Evolutionary conservation across 140 eudicot species (phyloP), one percentile per base, ranked within the genome.

Genomic region (Cichorium intybus): DNA sequence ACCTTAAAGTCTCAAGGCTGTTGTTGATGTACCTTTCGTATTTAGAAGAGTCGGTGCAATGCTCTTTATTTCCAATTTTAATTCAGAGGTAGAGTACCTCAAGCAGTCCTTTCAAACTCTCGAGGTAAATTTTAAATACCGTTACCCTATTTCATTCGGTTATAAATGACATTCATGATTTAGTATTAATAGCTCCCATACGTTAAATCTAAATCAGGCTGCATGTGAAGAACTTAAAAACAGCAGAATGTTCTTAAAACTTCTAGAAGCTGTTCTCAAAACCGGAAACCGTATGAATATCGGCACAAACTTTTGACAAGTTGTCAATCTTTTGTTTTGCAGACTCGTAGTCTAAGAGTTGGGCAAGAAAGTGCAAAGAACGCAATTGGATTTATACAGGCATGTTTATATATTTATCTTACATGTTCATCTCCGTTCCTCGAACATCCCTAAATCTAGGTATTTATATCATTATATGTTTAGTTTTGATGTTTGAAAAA

Each of bases 251-350:
- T 93, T 93, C 76, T 66, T 93, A 37, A 93, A 93, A 62, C 94
- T 93, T 31, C 77, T 93, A 52, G 99, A 93, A 86, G 99, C 99
- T 10, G 97, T 93, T 14, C 84, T 93, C 54, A 93, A 93, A 70
- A 93, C 99, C 1, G 99, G 99, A 47, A 93, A 93, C 83, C 97
- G 97, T 34, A 93, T 93, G 99, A 93, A 93, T 46, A 78, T 88
- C 4, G 99, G 97, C 37, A 93, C 97, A 48, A 88, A 93, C 51
- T n/a, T n/a, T n/a, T n/a, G n/a, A n/a, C n/a, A n/a, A n/a, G n/a
- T n/a, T n/a, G n/a, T n/a, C n/a, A n/a, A n/a, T n/a, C n/a, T n/a
- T n/a, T n/a, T n/a, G n/a, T n/a, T n/a, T n/a, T n/a, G n/a, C n/a
- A n/a, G n/a, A n/a, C n/a, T n/a, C n/a, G n/a, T n/a, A n/a, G n/a